Evolutionary conservation across 805 yeast genomes (phyloP).

Genomic region (Metschnikowia noctiluminum): DNA sequence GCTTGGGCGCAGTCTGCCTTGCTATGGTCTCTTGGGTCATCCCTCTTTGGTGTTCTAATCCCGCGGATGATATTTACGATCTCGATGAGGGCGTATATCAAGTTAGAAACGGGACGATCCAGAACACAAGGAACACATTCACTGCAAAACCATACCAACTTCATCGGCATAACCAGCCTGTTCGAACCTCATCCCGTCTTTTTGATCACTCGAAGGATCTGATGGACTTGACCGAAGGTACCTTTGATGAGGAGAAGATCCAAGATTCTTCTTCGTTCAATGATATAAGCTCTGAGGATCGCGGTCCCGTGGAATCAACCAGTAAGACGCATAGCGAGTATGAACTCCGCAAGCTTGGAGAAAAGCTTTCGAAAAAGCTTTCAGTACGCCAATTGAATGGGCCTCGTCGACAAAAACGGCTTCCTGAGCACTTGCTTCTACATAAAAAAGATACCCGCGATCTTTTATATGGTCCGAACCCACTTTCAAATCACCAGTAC

Average conservation of each 20-base stretch:
- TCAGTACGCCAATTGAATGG: slow-evolving; percentile 26
- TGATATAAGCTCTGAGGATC: background rate
- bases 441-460: slow-evolving; percentile 22
- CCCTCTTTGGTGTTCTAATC: slow-evolving; percentile 53
- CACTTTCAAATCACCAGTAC: slow-evolving; percentile 16
- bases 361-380: slow-evolving; percentile 30
- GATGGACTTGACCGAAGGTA: slow-evolving; percentile 16
- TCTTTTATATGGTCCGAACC: slow-evolving; percentile 21
- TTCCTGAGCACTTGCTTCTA: slow-evolving; percentile 8
- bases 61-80: slow-evolving; percentile 18
- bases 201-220: slow-evolving; percentile 17
- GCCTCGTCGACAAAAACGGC: background rate
- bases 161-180: background rate
- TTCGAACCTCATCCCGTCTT: slow-evolving; percentile 7
- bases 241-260: background rate
- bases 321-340: slow-evolving; percentile 10
- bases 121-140: background rate
- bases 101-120: background rate
- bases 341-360: slow-evolving; percentile 36
- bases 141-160: slow-evolving; percentile 6
- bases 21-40: slow-evolving; percentile 34
- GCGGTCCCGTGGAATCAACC: background rate
- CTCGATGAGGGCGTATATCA: background rate
- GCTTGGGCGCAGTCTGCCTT: slow-evolving; percentile 22
- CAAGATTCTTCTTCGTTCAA: background rate